Evolutionary conservation across 1,284 basidiomycete genomes (phyloP).

Genomic region (Leccinum solheimii): DNA sequence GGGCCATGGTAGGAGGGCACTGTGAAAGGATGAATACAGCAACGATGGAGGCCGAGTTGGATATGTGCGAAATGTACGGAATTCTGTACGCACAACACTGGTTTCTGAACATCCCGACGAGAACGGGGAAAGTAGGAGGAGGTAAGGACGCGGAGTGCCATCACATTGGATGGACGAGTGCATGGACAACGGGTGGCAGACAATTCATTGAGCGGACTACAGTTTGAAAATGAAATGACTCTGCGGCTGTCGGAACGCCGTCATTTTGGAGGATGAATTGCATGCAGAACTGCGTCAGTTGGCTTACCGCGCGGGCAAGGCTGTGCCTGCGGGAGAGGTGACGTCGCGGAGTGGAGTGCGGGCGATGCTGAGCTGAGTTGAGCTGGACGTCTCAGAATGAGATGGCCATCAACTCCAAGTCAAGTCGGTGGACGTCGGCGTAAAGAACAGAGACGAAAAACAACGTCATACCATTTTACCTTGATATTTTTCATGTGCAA

Average conservation of each 20-base stretch:
- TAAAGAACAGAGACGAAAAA: not conserved
- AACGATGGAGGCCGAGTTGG: not conserved
- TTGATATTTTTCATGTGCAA: not conserved
- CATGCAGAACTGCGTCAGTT: constrained; percentile 21
- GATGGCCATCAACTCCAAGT: not conserved
- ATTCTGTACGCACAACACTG: constrained; percentile 4
- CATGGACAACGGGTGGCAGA: constrained; percentile 34
- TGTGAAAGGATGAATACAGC: not conserved
- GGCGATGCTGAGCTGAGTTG: not conserved
- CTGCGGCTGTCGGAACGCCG: constrained; percentile 28
- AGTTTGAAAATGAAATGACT: constrained; percentile 31
- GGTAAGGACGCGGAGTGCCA: constrained; percentile 8
- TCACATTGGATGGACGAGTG: constrained; percentile 17
- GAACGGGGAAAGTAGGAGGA: constrained; percentile 13
- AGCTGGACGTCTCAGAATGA: not conserved
- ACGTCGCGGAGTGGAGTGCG: constrained; percentile 10
- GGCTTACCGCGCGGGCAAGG: constrained; percentile 5
- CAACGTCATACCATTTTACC: not conserved
- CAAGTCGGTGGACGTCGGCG: not conserved
- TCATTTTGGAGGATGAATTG: constrained; percentile 25
- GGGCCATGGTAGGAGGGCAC: not conserved
- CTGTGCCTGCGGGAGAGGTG: constrained; percentile 14
- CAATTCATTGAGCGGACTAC: constrained; percentile 30
- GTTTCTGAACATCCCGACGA: constrained; percentile 22
- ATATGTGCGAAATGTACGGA: constrained; percentile 7